Evolutionary conservation across 192 early-diverging fungal genomes (phyloP), one percentile per base, ranked within the genome.

Genomic region (Coemansia asiatica): DNA sequence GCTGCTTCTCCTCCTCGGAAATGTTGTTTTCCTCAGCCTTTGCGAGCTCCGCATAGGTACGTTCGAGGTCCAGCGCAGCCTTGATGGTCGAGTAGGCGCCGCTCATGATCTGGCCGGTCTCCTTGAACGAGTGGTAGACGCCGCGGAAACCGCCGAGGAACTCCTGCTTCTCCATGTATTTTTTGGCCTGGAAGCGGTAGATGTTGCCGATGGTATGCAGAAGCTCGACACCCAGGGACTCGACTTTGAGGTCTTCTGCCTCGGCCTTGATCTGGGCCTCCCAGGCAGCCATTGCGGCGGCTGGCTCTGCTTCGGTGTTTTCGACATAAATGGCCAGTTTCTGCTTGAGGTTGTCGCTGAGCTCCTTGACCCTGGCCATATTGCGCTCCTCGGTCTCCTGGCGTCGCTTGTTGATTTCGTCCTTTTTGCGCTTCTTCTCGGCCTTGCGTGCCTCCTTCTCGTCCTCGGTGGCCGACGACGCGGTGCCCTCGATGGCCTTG

Each of bases 201-300:
- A 92, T 93, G 79, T 89, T 91, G 55, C 97, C 97, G 63, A 98
- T 90, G 6, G 91, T 89, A 73, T 97, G 93, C 56, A 99, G 75
- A 16, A 99, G 84, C 75, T 97, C 95, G 15, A 94, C 87, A 22
- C 97, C 97, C 68, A 94, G 94, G 31, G 88, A 92, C 72, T 98
- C 97, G 16, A 76, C 69, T 75, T 95, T 94, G 48, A 99, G 86
- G 25, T 87, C 86, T 50, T 96, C 92, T 2, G 94, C 93, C 71
- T 99, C 95, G 25, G 87, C 64, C 58, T 84, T 83, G 40, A 90
- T 86, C 53, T 87, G 79, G n/a, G 87, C 78, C 49, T 80, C 80
- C 76, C 92, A 96, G 0, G 87, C 77, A 44, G 86, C 77, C 27
- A 88, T 71, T 9, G 90, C 86, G 6, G 81, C 73, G 5, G 75